A percentile compares a stretch with the other conserved stretches of the same genome.
These are phyloP conservation scores for Leptomonas pyrrhocoris DNA, from an alignment of 208 protist species.

Conservation along the genomic window DNA sequence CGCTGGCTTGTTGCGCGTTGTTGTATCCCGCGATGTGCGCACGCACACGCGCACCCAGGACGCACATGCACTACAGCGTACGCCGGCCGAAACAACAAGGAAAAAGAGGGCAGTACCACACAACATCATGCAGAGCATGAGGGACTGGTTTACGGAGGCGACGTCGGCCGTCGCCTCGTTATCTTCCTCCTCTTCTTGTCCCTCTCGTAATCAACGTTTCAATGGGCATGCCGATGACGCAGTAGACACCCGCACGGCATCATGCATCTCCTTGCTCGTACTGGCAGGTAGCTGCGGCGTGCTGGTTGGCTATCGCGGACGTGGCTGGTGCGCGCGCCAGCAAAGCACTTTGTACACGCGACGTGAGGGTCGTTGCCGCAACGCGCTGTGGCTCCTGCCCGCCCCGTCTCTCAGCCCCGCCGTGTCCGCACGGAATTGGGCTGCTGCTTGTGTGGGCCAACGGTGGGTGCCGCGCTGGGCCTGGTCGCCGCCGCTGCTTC, in stretches of 20 bases:
- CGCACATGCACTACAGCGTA: background rate
- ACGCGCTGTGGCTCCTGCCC: slow-evolving; percentile 40
- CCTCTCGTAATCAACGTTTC: background rate
- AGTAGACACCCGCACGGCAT: background rate
- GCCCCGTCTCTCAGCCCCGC: background rate
- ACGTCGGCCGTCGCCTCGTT: background rate
- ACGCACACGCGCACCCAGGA: background rate
- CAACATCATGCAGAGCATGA: too few species aligned
- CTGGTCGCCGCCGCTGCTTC: slow-evolving; percentile 23
- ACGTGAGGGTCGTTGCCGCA: slow-evolving; percentile 23
- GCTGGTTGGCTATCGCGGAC: slow-evolving; percentile 7
- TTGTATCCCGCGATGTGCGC: too few species aligned
- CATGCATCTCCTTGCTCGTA: background rate
- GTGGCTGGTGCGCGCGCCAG: slow-evolving; percentile 4
- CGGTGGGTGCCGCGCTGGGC: slow-evolving; percentile 8
- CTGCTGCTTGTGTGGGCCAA: slow-evolving; percentile 14
- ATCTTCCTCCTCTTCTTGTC: background rate
- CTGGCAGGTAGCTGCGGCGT: slow-evolving; percentile 1
- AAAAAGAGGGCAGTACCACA: too few species aligned
- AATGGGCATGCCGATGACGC: background rate
- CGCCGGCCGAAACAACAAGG: too few species aligned
- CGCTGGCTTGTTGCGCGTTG: too few species aligned
- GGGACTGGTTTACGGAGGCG: background rate
- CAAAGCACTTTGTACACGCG: background rate
- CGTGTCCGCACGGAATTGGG: background rate